Evolutionary conservation across 2,329 filamentous ascomycete species (phyloP).

Genomic region (Claviceps sp.): DNA sequence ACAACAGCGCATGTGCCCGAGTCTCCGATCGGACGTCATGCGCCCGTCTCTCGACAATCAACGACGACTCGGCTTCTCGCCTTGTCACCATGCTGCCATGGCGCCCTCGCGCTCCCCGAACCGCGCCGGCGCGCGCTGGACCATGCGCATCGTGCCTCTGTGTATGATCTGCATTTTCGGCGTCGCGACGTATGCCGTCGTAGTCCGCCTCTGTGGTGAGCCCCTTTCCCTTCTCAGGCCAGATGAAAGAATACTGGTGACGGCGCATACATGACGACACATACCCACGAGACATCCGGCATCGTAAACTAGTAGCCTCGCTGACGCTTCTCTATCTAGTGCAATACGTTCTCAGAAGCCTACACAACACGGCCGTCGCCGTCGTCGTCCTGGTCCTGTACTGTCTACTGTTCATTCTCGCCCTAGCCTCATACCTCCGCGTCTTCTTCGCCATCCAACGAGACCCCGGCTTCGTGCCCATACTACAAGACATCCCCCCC

Average conservation of each 20-base stretch:
- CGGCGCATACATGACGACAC: not conserved
- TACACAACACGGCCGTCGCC: slow-evolving; percentile 40
- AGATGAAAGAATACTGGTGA: not conserved
- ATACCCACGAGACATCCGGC: too few species aligned
- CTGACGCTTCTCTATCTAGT: slow-evolving; percentile 28
- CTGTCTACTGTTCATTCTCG: slow-evolving; percentile 55
- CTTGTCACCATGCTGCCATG: slow-evolving; percentile 20
- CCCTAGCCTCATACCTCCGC: slow-evolving; percentile 56
- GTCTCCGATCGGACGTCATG: not conserved
- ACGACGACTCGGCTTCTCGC: not conserved
- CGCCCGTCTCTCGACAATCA: not conserved
- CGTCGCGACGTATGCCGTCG: slow-evolving; percentile 59
- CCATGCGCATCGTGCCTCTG: slow-evolving; percentile 49
- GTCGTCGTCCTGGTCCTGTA: slow-evolving; percentile 60
- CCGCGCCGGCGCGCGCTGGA: slow-evolving; percentile 19
- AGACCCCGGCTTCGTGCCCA: slow-evolving; percentile 62
- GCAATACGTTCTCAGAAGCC: slow-evolving; percentile 49
- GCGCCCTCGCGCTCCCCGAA: slow-evolving; percentile 14
- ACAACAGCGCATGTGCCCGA: not conserved
- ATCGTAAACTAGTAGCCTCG: too few species aligned
- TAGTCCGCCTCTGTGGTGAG: slow-evolving; percentile 21
- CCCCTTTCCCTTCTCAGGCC: not conserved
- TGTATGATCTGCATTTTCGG: slow-evolving; percentile 52
- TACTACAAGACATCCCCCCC: slow-evolving; percentile 26
- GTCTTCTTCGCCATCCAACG: slow-evolving; percentile 53